Percentiles rank a stretch among this genome's conserved stretches.
phyloP scores from a whole-genome alignment of 202 grass and related monocot genomes.

The Zizania palustris region DNA sequence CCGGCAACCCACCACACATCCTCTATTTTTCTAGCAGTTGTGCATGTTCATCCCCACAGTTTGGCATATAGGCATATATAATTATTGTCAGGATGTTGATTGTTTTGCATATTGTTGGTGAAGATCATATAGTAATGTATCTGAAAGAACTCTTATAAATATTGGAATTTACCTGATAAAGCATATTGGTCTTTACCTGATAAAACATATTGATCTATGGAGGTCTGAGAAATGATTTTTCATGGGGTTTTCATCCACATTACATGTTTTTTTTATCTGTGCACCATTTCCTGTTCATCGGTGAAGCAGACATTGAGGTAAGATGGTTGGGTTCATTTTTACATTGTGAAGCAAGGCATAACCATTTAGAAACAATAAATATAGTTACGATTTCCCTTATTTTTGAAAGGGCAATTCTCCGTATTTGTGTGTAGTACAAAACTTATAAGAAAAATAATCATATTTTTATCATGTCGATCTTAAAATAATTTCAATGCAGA shows the following conservation, averaged over 20 bases:
- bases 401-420: neutral
- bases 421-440: neutral
- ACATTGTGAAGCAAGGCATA: slow-evolving; percentile 47
- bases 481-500: neutral
- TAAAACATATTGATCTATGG: slow-evolving; percentile 16
- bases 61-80: slow-evolving; percentile 12
- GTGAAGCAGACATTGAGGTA: slow-evolving; percentile 46
- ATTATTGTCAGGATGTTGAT: neutral
- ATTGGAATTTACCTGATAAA: slow-evolving; percentile 19
- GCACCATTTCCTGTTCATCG: slow-evolving; percentile 44
- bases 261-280: slow-evolving; percentile 24
- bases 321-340: slow-evolving; percentile 42
- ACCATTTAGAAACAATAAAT: neutral
- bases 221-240: slow-evolving; percentile 12
- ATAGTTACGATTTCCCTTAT: neutral
- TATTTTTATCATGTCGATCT: neutral
- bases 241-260: neutral
- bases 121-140: slow-evolving; percentile 19
- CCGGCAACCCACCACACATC: too few relatives aligned
- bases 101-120: slow-evolving; percentile 1
- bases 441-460: neutral
- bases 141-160: slow-evolving; percentile 25
- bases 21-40: slow-evolving; percentile 1
- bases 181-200: neutral
- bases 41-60: slow-evolving; percentile 19